Conservation (phyloP, 2,329 filamentous ascomycete species). For the Ceratocystis huliohia region DNA sequence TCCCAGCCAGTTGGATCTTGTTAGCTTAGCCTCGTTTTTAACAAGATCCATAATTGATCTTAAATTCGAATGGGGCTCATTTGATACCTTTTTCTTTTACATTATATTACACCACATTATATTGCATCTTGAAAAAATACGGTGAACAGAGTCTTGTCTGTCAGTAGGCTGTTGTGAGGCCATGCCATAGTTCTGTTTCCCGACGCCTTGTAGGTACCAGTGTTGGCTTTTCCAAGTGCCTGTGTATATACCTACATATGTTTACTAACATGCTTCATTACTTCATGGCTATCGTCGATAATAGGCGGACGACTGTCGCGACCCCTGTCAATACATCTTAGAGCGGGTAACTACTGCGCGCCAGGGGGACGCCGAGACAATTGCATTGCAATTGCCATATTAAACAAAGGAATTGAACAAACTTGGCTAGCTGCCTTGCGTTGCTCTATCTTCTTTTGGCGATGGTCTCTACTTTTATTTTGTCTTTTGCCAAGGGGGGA, state of each 20-base stretch:
- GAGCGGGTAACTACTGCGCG: conserved; percentile 1
- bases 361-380: background rate
- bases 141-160: too few species aligned
- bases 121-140: too few species aligned
- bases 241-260: too few species aligned
- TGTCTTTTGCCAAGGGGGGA: background rate
- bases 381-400: conserved; percentile 8
- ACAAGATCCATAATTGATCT: background rate
- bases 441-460: background rate
- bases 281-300: too few species aligned
- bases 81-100: background rate
- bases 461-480: background rate
- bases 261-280: too few species aligned
- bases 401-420: background rate
- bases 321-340: too few species aligned
- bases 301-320: too few species aligned
- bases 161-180: too few species aligned
- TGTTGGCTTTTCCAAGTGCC: too few species aligned
- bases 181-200: too few species aligned
- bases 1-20: conserved; percentile 2
- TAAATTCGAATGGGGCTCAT: background rate
- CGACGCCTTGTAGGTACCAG: too few species aligned
- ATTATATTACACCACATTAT: too few species aligned
- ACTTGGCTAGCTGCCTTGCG: background rate
- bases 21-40: conserved; percentile 6